These are phyloP conservation scores for Porcisia hertigi DNA, from an alignment of 208 protist species.

Conservation along the genomic window DNA sequence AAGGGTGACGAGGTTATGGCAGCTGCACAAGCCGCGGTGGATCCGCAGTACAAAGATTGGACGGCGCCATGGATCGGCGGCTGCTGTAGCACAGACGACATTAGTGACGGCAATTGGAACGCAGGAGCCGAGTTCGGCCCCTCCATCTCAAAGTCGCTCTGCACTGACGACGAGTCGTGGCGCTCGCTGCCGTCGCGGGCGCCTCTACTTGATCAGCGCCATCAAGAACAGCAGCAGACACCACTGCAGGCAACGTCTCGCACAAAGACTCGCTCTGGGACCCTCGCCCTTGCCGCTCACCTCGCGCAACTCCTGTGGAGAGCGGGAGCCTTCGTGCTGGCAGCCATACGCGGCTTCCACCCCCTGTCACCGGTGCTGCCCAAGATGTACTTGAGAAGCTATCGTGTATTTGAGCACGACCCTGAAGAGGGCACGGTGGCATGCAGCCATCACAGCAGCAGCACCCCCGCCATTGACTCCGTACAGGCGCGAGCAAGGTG, in stretches of 20 bases:
- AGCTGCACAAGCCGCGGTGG: not conserved
- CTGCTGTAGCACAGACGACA: not conserved
- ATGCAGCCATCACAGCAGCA: not conserved
- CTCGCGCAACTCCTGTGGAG: slow-evolving; percentile 15
- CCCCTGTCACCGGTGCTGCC: slow-evolving; percentile 22
- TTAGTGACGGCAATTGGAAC: not conserved
- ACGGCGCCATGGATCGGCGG: not conserved
- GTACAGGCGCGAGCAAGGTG: not conserved
- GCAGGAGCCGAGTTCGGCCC: not conserved
- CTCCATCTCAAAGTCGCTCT: not conserved
- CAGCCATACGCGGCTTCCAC: not conserved
- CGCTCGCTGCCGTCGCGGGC: not conserved
- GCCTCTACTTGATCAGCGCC: not conserved
- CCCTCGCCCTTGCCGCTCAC: slow-evolving; percentile 14
- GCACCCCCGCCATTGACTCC: not conserved
- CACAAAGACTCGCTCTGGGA: slow-evolving; percentile 2
- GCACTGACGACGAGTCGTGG: not conserved
- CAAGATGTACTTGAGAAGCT: not conserved
- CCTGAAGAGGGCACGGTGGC: not conserved
- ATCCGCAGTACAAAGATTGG: not conserved
- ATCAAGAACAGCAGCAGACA: not conserved
- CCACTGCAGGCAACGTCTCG: not conserved
- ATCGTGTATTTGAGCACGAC: not conserved
- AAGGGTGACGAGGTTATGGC: not conserved
- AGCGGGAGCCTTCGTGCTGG: not conserved